Percentiles rank a stretch among this genome's conserved stretches.
Conservation (phyloP, 2,329 filamentous ascomycete genomes). For the Cytospora mali region DNA sequence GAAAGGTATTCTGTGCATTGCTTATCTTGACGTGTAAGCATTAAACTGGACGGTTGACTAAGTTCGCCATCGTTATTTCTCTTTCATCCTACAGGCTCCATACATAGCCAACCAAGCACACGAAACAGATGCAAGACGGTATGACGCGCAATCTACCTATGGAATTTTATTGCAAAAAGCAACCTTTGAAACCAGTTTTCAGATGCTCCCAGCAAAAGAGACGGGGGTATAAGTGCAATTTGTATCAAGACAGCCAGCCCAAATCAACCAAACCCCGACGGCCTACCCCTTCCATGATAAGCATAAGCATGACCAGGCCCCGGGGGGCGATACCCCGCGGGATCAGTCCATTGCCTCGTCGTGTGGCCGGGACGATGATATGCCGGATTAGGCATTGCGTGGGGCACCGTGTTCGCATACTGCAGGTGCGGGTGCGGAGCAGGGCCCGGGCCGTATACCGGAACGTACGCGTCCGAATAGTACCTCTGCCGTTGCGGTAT, state of each 20-base stretch:
- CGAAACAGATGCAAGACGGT: background rate
- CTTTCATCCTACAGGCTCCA: background rate
- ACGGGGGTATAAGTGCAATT: background rate
- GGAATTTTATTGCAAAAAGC: background rate
- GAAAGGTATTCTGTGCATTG: background rate
- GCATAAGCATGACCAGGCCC: background rate
- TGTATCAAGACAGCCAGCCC: background rate
- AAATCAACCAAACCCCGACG: constrained; percentile 3
- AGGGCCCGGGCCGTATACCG: background rate
- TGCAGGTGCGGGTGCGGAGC: background rate
- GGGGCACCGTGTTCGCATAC: background rate
- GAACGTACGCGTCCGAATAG: background rate
- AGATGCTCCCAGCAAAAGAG: background rate
- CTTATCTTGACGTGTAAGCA: background rate
- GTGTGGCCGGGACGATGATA: background rate
- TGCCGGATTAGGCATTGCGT: background rate
- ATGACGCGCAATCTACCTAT: background rate
- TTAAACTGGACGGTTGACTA: background rate
- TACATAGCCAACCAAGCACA: background rate
- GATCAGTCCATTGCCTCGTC: background rate
- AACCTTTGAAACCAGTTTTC: background rate
- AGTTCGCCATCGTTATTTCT: background rate
- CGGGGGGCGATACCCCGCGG: background rate
- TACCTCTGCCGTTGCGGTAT: background rate
- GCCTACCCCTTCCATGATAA: background rate